Conservation (phyloP, 1,139 yeast species). For the Martiniozyma asiatica region DNA sequence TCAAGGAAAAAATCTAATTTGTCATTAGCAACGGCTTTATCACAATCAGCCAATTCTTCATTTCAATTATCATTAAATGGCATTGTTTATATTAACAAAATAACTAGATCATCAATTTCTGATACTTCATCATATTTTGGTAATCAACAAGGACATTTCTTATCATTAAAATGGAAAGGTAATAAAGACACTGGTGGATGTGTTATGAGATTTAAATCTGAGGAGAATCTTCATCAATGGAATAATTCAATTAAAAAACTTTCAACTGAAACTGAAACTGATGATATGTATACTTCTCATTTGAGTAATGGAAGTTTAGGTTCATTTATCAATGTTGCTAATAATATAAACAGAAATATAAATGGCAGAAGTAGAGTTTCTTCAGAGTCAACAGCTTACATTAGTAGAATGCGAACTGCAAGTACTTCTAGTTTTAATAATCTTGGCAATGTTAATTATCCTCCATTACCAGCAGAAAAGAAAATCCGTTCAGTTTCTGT, state of each 20-base stretch:
- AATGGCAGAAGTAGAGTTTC: constrained; percentile 11
- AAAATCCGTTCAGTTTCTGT: constrained; percentile 21
- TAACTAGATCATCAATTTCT: constrained; percentile 15
- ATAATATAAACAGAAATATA: constrained; percentile 1
- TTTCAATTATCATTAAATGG: constrained; percentile 19
- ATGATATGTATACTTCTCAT: constrained; percentile 4
- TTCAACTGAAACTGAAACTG: constrained; percentile 6
- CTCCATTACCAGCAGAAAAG: constrained; percentile 18
- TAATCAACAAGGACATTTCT: constrained; percentile 32
- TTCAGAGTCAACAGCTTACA: constrained; percentile 15
- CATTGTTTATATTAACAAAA: constrained; percentile 20
- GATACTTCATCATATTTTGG: constrained; percentile 23
- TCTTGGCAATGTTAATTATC: constrained; percentile 12
- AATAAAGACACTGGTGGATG: constrained; percentile 68
- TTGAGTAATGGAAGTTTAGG: constrained; percentile 1
- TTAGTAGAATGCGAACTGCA: constrained; percentile 17
- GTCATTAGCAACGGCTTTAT: constrained; percentile 11
- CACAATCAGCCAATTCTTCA: constrained; percentile 3
- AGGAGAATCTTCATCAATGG: constrained; percentile 65
- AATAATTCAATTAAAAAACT: constrained; percentile 26
- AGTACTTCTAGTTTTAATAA: constrained; percentile 19
- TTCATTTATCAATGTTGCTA: constrained; percentile 1
- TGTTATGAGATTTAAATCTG: constrained; percentile 55
- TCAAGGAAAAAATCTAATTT: constrained; percentile 32
- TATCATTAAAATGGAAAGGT: constrained; percentile 71